Evolutionary conservation across 768 basidiomycete species (phyloP), one percentile per base, ranked within the genome.

Genomic region (Suillus variegatus): DNA sequence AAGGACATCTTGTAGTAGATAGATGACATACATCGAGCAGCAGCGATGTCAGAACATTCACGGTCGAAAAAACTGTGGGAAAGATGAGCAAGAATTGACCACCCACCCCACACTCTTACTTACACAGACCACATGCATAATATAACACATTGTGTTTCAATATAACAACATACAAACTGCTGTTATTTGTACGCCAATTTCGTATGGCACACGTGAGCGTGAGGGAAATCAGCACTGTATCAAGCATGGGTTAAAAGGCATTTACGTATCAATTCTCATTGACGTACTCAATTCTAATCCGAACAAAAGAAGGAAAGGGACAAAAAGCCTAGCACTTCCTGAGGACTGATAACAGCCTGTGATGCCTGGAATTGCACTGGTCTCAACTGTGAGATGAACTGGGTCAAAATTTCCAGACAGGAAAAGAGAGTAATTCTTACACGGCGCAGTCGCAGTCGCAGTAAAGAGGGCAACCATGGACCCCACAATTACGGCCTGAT

Each of bases 251-350:
- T 62, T 20, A 38, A 49, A 41, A 4, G 20, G 41, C 5, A 1
- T 64, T 18, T 38, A 35, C 13, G n/a, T 6, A 4, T 46, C 7
- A 20, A 41, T 13, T 20, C 6, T 38, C 35, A 12, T 12, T 7
- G 41, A 49, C 64, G 14, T 20, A 65, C 64, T 61, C 2, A 65
- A 36, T 36, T 65, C 64, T 14, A 65, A 54, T 47, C 36, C 64
- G 14, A 65, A 25, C 36, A 65, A 28, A 46, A 65, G n/a, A 49
- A 41, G 44, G 22, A 62, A 65, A 40, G 64, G 60, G 13, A 65
- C 35, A 62, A 62, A 54, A 35, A 65, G 41, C 7, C 14, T 22
- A 7, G 16, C 14, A 14, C 58, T 51, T 44, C 38, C 47, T 25
- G 22, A 25, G 22, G 47, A 49, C 47, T 49, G 47, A 49, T 49